Evolutionary conservation across 116 monocot genomes (phyloP).

Genomic region (Thalassia testudinum): DNA sequence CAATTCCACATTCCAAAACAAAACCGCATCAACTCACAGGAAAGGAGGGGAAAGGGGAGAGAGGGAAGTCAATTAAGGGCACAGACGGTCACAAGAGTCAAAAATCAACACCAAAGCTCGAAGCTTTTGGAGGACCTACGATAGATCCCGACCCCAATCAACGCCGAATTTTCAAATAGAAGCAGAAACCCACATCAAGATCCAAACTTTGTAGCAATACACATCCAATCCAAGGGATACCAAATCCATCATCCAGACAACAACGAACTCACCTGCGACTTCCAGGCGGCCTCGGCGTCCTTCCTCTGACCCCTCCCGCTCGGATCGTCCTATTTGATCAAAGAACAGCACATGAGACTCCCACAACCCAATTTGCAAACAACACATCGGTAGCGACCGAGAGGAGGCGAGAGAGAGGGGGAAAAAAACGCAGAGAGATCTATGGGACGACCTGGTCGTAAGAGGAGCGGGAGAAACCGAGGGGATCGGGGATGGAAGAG

Average conservation of each 20-base stretch:
- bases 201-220: too few species aligned
- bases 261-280: constrained; percentile 63
- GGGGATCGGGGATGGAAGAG: constrained; percentile 17
- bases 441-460: constrained; percentile 38
- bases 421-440: too few species aligned
- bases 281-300: constrained; percentile 84
- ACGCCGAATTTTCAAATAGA: too few species aligned
- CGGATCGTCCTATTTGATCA: constrained; percentile 38
- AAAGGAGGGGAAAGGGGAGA: too few species aligned
- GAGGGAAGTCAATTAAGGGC: too few species aligned
- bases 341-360: not conserved
- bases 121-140: too few species aligned
- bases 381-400: not conserved
- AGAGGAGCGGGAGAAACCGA: constrained; percentile 46
- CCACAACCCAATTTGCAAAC: too few species aligned
- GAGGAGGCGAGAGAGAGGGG: not conserved
- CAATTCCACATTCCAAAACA: not conserved
- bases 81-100: not conserved
- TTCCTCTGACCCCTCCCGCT: constrained; percentile 61
- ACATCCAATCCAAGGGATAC: too few species aligned
- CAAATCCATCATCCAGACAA: too few species aligned
- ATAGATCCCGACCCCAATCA: too few species aligned
- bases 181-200: too few species aligned
- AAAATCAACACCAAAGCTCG: not conserved
- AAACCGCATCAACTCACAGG: not conserved